Evolutionary conservation across 805 yeast species (phyloP), one percentile per base, ranked within the genome.

Genomic region (Yamadazyma ubonensis): DNA sequence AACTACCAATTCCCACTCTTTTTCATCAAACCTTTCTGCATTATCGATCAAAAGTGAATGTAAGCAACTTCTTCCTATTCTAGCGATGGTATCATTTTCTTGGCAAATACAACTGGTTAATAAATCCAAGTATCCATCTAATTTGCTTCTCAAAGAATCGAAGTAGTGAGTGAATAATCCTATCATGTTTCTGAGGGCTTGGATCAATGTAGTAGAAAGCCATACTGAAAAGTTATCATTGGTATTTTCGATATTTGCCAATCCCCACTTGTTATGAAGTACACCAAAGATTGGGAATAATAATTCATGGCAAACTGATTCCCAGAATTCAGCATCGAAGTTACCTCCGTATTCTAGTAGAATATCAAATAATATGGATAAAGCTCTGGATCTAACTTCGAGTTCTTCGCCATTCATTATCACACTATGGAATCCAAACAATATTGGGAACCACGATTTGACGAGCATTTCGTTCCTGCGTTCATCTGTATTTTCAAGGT

Each of bases 151-250:
- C 54, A 93, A 75, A 2, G 82, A 75, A 29, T 77, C 86, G 58
- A 90, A 93, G 62, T 86, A 91, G 47, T 82, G 85, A 0, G 89
- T 77, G 55, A 91, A 86, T 41, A 93, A 67, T 0, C 86, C 81
- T 52, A 91, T 82, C 81, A 89, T 77, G 53, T 86, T 86, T 59
- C 95, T 79, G 57, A 95, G 70, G 0, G 98, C 98, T 62, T 93
- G 99, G 47, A 95, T 89, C 61, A 93, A 75, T 0, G 99, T 93
- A 0, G 99, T 90, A 0, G 96, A 88, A 34, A 93, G 67, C 99
- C 99, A 93, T 10, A 95, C 95, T 34, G 96, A 86, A 50, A 88
- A 62, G 45, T 86, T 95, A 59, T 91, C 99, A 50, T 82, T 86
- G 38, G 75, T 76, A 49, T 76, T 78, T 48, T 76, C 79, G 43